These are phyloP conservation scores for Candida broadrunensis DNA, from an alignment of 805 yeast species.

Conservation along the genomic window DNA sequence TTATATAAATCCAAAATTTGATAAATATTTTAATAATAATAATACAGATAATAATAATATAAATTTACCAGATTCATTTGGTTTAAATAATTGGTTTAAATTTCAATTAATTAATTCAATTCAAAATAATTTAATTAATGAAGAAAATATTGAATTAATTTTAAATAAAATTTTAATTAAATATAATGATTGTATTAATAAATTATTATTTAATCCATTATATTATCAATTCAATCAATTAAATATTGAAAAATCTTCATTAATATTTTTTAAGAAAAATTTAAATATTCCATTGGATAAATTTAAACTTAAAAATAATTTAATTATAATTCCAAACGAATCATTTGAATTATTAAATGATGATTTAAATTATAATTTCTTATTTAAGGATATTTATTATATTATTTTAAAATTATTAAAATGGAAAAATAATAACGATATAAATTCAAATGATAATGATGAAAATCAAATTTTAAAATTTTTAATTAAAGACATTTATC, in stretches of 20 bases:
- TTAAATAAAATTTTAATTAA: not conserved
- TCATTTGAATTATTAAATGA: not conserved
- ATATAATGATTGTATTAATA: constrained; percentile 1
- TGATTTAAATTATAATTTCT: constrained; percentile 4
- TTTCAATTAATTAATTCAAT: not conserved
- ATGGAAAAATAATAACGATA: not conserved
- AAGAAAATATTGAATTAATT: not conserved
- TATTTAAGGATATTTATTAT: constrained; percentile 5
- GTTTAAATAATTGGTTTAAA: constrained; percentile 5
- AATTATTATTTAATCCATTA: constrained; percentile 4
- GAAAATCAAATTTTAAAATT: not conserved
- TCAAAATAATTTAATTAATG: not conserved
- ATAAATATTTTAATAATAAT: not conserved
- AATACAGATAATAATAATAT: not conserved
- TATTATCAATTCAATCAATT: constrained; percentile 4
- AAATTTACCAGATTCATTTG: constrained; percentile 7
- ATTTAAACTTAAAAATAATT: not conserved
- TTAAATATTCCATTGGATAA: not conserved
- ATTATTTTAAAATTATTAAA: not conserved
- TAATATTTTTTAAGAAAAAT: not conserved
- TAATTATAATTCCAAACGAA: not conserved
- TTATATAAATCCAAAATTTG: constrained; percentile 4
- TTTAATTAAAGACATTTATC: constrained; percentile 1
- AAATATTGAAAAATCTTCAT: constrained; percentile 1
- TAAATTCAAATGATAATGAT: not conserved